phyloP scores from a whole-genome alignment of 768 basidiomycete genomes.

The Psilocybe sp. region DNA sequence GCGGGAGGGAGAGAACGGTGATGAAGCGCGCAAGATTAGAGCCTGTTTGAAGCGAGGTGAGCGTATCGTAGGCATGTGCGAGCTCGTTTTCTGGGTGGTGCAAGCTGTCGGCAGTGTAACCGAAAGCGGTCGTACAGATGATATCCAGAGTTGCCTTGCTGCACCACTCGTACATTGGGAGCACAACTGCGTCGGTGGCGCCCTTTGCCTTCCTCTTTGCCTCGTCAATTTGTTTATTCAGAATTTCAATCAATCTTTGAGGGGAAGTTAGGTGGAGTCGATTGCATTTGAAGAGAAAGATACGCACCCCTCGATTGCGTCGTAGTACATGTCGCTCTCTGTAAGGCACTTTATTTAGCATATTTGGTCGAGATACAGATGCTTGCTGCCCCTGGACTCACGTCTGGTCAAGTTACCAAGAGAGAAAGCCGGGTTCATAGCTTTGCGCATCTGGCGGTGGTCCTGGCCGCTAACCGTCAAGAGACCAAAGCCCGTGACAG shows the following conservation, averaged over 20 bases:
- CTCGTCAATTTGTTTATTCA: conserved; percentile 28
- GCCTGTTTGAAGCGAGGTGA: conserved; percentile 41
- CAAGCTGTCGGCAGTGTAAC: conserved; percentile 43
- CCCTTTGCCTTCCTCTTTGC: conserved; percentile 30
- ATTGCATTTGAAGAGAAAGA: not conserved
- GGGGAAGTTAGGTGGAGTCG: not conserved
- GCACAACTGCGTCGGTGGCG: conserved; percentile 11
- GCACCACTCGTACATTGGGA: conserved; percentile 48
- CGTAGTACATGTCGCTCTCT: conserved; percentile 53
- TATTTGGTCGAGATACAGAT: not conserved
- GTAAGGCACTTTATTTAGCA: conserved; percentile 2
- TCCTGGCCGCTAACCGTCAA: conserved; percentile 47
- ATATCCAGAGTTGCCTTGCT: conserved; percentile 52
- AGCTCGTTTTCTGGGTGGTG: conserved; percentile 45
- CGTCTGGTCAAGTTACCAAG: conserved; percentile 39
- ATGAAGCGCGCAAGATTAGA: conserved; percentile 30
- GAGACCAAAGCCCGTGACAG: conserved; percentile 43
- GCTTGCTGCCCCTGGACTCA: conserved; percentile 12
- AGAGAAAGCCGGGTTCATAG: conserved; percentile 53
- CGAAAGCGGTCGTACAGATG: conserved; percentile 49
- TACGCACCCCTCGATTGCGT: conserved; percentile 38
- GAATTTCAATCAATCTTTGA: conserved; percentile 29
- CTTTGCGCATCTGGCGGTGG: conserved; percentile 47
- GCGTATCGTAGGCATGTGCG: conserved; percentile 42
- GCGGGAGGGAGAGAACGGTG: conserved; percentile 33